Evolutionary conservation across 2,329 filamentous ascomycete genomes (phyloP).

Genomic region (Trichoderma semiorbis): DNA sequence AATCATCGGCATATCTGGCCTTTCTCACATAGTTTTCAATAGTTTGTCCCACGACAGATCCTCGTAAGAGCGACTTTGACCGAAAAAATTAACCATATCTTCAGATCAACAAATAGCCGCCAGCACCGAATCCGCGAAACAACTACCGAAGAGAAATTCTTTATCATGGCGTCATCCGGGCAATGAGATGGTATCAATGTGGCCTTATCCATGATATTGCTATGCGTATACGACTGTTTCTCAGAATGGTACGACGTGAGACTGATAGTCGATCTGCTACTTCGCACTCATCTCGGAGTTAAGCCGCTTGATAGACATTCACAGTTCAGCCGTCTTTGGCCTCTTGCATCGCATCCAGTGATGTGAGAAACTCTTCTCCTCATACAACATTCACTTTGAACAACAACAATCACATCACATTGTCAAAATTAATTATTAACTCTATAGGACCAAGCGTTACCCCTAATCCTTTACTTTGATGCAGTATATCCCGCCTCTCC

Average conservation of each 20-base stretch:
- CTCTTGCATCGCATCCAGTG: not conserved
- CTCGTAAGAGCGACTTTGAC: not conserved
- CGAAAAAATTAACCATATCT: not conserved
- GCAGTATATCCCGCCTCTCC: constrained; percentile 4
- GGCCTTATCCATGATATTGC: not conserved
- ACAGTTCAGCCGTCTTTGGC: not conserved
- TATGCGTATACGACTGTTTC: not conserved
- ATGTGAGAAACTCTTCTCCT: not conserved
- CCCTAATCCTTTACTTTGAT: not conserved
- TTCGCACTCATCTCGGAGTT: not conserved
- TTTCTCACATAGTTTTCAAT: not conserved
- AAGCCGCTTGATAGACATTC: not conserved
- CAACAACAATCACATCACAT: not conserved
- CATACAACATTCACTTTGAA: not conserved
- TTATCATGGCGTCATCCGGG: not conserved
- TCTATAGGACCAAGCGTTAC: not conserved
- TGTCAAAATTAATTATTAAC: not conserved
- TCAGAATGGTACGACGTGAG: not conserved
- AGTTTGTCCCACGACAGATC: not conserved
- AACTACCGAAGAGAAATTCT: not conserved
- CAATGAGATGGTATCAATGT: not conserved
- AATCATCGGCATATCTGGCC: not conserved
- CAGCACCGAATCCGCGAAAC: not conserved
- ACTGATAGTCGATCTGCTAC: not conserved
- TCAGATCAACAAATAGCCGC: not conserved